Evolutionary conservation across 2,329 filamentous ascomycete species (phyloP), one percentile per base, ranked within the genome.

Genomic region (Bipolaris sorokiniana): DNA sequence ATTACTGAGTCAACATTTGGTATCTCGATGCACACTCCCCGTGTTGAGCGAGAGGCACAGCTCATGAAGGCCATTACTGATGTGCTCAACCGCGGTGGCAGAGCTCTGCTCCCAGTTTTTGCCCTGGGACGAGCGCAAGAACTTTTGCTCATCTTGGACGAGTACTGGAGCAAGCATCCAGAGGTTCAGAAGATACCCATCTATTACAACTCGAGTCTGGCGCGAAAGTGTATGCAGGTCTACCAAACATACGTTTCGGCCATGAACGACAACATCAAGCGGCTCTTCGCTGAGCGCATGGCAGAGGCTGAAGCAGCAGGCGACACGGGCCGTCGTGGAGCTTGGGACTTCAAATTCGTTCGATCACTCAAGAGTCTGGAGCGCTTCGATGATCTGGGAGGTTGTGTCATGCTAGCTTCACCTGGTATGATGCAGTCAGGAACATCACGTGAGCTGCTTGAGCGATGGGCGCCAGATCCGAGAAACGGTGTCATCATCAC

Each of bases 231-330:
- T 79, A 99, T 99, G 95, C 86, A 97, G 28, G 92, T 98, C 3
- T 99, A 99, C 74, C 95, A 98, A 76, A 99, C 95, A 1, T 99
- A 98, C 70, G 92, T 98, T 47, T 92, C 93, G 47, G 92, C 93
- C 53, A 99, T 99, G 95, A 99, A 99, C 75, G 94, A 98, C 72
- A 98, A 97, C 70, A 98, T 99, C 81, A 97, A 97, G 76, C 87
- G 91, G 10, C 85, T 97, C n/a, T 97, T 97, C 78, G 85, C 90
- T 51, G 92, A 96, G 76, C 88, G 92, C 46, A 96, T 97, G 87
- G 92, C 91, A 3, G 92, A 96, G 74, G 91, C 92, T 9, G 91
- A 96, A 74, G 89, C 90, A 0, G 88, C 87, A 33, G 90, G 91
- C 7, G 90, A 92, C 64, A 84, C 84, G 2, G 84, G 85, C 6